Evolutionary conservation across 257 asterid species (phyloP), one percentile per base, ranked within the genome.

Genomic region (Solanum sejunctum): DNA sequence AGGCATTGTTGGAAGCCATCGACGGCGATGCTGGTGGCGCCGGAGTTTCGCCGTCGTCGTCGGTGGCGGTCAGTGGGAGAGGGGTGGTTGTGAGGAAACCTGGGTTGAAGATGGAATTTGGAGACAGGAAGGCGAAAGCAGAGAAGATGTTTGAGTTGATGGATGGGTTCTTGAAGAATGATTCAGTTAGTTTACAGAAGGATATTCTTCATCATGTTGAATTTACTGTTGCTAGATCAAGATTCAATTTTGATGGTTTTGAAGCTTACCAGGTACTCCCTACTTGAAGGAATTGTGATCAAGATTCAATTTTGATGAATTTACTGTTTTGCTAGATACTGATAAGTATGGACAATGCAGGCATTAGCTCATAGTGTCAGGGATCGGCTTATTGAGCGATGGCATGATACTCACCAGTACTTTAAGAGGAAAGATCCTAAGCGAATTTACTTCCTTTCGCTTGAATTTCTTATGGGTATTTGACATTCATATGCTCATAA

Each of bases 381-480:
- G 81, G 93, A 89, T 84, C 87, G 93, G 70, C 89, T 91, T 73
- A 91, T 89, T 84, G 93, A 91, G 86, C 87, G 92, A 83, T 91
- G 93, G 93, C 93, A 90, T 69, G 93, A 90, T 89, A 90, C 91
- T 66, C 91, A 90, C 79, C 89, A 67, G 39, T 85, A 90, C 57
- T 86, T 90, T 78, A 90, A 90, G 88, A 89, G 88, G 85, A 88
- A 87, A 55, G 92, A 90, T 75, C 93, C 93, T 12, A 90, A 90
- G 89, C 90, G 93, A 84, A 85, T 91, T 26, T 91, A 89, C 85
- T 91, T 91, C 86, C 92, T 91, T 52, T 91, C 93, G 20, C 90
- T 91, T 39, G 92, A 91, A 85, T 91, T 91, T 86, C 93, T 91
- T 66, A 91, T 91, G 92, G 93, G 93, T 91, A 88, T 80, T 81